Base-by-base conservation (phyloP, 1,284 basidiomycete genomes). In the Cutaneotrichosporon cyanovorans region DNA sequence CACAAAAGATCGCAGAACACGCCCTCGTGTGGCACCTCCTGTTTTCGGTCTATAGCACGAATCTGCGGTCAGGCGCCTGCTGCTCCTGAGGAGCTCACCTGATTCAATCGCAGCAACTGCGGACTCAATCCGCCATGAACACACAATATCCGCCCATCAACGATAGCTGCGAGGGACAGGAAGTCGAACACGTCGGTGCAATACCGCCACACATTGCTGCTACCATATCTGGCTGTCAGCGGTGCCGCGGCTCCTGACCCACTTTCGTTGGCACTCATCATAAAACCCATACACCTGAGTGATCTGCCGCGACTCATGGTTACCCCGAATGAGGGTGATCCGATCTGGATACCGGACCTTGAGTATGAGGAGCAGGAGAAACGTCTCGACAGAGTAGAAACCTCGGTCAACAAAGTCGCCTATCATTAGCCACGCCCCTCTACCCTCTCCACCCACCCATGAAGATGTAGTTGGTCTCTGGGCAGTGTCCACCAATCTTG, bases 221-320 rank as follows among this genome's bases (percentile, higher is more conserved):
- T 85, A 6, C 93, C 93, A 64, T 97, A 98, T 45, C 51, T 53
- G 43, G 11, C n/a, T 5, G 40, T 48, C 40, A 52, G 45, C 42
- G 12, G 6, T 7, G 32, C 14, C 15, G 9, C 32, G 7, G 7
- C 32, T 9, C 16, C 6, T 34, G n/a, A 42, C 54, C 25, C 37
- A 56, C 71, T 98, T 98, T 31, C 92, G 76, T 68, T 90, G 85
- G 71, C 93, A 98, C 65, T 98, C 93, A 73, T 98, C 95, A 74
- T 97, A 98, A 70, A 98, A 98, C 12, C 93, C 95, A 70, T 98
- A 98, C 0, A 98, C 93, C 65, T 98, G 93, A 0, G 91, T 96
- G 63, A 98, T 98, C 69, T 98, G 93, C 4, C 93, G 78, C n/a
- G 88, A 92, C 73, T 98, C 93, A 76, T 98, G 93, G 77, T 98